phyloP scores from a whole-genome alignment of 148 eudicot species.

The Camellia sinensis region DNA sequence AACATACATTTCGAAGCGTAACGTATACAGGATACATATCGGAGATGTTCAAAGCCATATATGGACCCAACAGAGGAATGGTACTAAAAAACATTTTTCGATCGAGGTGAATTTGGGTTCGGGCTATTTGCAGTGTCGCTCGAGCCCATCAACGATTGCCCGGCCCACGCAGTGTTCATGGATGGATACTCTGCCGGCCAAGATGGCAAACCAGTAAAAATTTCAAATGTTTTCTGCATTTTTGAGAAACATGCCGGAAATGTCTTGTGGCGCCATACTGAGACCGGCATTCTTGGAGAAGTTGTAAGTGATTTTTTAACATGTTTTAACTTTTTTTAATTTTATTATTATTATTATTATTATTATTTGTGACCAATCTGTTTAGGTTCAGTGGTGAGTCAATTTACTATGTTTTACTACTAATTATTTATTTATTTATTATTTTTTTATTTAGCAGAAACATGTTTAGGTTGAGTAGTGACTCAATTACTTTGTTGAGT shows the following conservation, averaged over 20 bases:
- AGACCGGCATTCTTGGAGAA: conserved; percentile 23
- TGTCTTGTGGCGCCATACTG: conserved; percentile 51
- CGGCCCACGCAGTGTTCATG: conserved; percentile 29
- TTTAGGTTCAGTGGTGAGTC: no score
- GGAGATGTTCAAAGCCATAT: conserved; percentile 44
- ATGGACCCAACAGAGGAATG: conserved; percentile 52
- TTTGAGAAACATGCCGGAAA: conserved; percentile 39
- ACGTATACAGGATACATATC: conserved; percentile 41
- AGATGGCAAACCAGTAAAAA: conserved; percentile 31
- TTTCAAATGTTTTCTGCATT: conserved; percentile 33
- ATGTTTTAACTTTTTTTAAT: no score
- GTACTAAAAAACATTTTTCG: conserved; percentile 43
- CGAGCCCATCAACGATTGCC: conserved; percentile 36
- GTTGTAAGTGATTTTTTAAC: conserved; percentile 12
- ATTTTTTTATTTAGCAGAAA: no score
- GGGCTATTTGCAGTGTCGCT: conserved; percentile 35
- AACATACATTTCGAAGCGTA: conserved; percentile 18
- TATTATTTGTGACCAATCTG: no score
- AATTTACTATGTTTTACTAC: no score
- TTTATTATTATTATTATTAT: no score
- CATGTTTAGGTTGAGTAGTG: no score
- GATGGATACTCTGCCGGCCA: conserved; percentile 29
- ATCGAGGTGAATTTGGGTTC: conserved; percentile 42
- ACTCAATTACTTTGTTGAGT: no score
- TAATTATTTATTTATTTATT: no score